Evolutionary conservation across 768 basidiomycete species (phyloP).

Genomic region (Pholiota conissans): DNA sequence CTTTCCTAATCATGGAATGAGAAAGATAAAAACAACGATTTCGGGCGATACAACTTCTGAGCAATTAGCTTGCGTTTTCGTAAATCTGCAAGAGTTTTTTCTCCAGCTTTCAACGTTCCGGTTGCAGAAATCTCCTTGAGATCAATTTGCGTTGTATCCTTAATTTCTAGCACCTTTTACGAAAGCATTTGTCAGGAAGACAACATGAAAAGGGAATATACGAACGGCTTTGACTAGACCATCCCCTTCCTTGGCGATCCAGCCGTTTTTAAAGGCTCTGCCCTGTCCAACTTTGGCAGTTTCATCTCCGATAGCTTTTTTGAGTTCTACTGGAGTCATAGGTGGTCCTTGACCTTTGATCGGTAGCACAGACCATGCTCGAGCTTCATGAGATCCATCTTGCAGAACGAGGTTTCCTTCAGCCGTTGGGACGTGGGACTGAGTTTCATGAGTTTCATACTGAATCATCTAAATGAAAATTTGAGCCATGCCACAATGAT

Average conservation of each 20-base stretch:
- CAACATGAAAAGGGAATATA: slow-evolving; percentile 5
- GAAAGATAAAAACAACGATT: not conserved
- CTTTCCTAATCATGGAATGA: slow-evolving; percentile 61
- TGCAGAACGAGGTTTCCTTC: slow-evolving; percentile 82
- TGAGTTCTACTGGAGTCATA: slow-evolving; percentile 65
- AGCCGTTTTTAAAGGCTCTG: slow-evolving; percentile 94
- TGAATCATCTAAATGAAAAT: slow-evolving; percentile 67
- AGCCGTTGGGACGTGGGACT: slow-evolving; percentile 70
- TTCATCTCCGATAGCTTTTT: slow-evolving; percentile 80
- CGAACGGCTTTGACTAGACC: slow-evolving; percentile 85
- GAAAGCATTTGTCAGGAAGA: slow-evolving; percentile 4
- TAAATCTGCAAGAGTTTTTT: slow-evolving; percentile 82
- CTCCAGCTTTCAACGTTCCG: slow-evolving; percentile 71
- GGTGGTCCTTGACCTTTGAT: slow-evolving; percentile 68
- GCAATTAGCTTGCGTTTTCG: slow-evolving; percentile 87
- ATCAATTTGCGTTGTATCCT: slow-evolving; percentile 75
- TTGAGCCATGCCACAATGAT: not conserved
- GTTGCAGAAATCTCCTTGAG: slow-evolving; percentile 71
- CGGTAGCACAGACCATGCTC: slow-evolving; percentile 88
- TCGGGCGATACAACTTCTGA: slow-evolving; percentile 59
- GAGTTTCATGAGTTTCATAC: slow-evolving; percentile 76
- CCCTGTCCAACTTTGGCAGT: slow-evolving; percentile 92
- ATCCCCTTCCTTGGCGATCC: slow-evolving; percentile 90
- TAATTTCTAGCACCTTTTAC: slow-evolving; percentile 58
- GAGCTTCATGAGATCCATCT: slow-evolving; percentile 91